Base-by-base conservation (phyloP, 2,329 filamentous ascomycete genomes). In the Pyrenophora teres region DNA sequence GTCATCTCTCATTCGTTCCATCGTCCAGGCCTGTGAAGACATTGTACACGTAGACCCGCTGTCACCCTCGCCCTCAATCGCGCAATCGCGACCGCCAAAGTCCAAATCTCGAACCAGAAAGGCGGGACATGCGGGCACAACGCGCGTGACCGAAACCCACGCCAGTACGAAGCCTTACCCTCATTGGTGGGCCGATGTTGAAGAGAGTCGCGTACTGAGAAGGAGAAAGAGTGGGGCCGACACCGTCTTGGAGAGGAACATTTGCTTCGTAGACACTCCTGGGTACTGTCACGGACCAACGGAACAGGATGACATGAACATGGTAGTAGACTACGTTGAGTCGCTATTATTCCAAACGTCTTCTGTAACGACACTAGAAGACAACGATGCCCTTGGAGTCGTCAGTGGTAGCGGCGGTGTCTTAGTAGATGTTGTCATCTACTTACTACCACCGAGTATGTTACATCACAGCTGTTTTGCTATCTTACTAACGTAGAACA, bases 211-310 rank as follows among this genome's bases (percentile, higher is more conserved):
- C 21, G 76, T 80, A 42, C 74, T 83, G 56, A 79, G 83, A 40
- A 81, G 86, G 66, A 82, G 77, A 25, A 75, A 88, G 64, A 93
- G 89, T 65, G 77, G 85, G 44, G 86, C 86, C 6, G 92, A 94
- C 57, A 83, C 85, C 18, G 83, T 97, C 33, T 77, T 97, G 39
- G 93, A 97, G 69, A 84, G 93, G 25, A 99, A 99, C 68, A 76
- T 99, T 4, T 96, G 91, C 72, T 97, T 99, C 69, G 86, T 97
- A 51, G 93, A 97, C 75, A 93, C 89, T 2, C 85, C 88, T 9
- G 86, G 87, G 10, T 85, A 84, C 71, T 76, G 56, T 4, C 57
- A 76, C 70, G 58, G 80, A 79, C 39, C 78, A 77, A 53, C 54
- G 18, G 54, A 50, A 35, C 39, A 55, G 27, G 67, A 62, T 5